These are phyloP conservation scores for Cercospora brassicicola DNA, from an alignment of 2,329 filamentous ascomycete species.

Conservation along the genomic window DNA sequence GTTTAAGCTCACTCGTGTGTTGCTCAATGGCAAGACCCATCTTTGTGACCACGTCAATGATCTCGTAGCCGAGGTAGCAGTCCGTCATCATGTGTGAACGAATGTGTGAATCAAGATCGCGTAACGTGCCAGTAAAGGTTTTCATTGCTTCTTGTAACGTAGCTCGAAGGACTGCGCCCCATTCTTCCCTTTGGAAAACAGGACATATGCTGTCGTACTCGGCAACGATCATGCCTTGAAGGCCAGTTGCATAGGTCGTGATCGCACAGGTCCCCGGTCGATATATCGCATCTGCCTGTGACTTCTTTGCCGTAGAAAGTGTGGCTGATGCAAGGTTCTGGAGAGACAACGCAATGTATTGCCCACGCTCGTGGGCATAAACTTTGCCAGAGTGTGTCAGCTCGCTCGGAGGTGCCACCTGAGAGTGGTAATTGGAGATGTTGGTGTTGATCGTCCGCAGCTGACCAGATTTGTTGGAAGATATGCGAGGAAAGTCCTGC, in stretches of 20 bases:
- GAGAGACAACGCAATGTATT: slow-evolving; percentile 79
- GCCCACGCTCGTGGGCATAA: slow-evolving; percentile 81
- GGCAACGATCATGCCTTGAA: slow-evolving; percentile 82
- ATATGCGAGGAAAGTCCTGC: slow-evolving; percentile 69
- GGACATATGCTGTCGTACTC: slow-evolving; percentile 90
- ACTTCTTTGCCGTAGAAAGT: slow-evolving; percentile 72
- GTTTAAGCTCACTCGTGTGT: slow-evolving; percentile 81
- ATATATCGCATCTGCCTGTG: slow-evolving; percentile 76
- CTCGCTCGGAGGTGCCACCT: slow-evolving; percentile 31
- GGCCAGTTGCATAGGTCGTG: slow-evolving; percentile 78
- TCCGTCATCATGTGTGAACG: slow-evolving; percentile 83
- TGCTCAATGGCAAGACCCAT: slow-evolving; percentile 77
- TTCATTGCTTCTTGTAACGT: slow-evolving; percentile 76
- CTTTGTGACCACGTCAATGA: slow-evolving; percentile 82
- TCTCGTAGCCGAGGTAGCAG: slow-evolving; percentile 92
- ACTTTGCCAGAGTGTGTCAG: slow-evolving; percentile 67
- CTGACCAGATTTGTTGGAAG: slow-evolving; percentile 72
- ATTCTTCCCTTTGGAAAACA: slow-evolving; percentile 83
- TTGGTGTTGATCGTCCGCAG: slow-evolving; percentile 73
- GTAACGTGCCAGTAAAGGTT: slow-evolving; percentile 80
- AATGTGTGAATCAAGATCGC: slow-evolving; percentile 87
- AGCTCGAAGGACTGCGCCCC: slow-evolving; percentile 73
- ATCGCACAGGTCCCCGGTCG: slow-evolving; percentile 87
- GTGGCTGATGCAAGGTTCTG: slow-evolving; percentile 86
- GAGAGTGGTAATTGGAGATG: slow-evolving; percentile 34